Conservation (phyloP, 352 stramenopile genomes). For the Globisporangium iwayamae region DNA sequence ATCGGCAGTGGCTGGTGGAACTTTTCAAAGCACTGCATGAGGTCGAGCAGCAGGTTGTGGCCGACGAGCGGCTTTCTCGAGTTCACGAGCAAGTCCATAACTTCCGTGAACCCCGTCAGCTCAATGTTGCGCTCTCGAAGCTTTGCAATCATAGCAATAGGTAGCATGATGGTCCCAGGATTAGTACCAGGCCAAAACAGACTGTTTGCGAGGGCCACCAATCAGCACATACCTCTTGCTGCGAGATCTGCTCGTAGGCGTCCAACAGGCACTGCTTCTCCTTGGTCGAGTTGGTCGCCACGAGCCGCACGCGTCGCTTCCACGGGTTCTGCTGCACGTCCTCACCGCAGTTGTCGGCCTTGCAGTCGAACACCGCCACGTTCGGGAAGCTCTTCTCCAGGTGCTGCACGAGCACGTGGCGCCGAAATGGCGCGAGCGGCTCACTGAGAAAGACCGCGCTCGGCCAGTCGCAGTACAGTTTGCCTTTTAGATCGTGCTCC, state of each 20-base stretch:
- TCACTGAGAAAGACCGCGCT: conserved; percentile 51
- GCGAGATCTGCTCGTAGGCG: conserved; percentile 26
- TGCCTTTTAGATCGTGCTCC: conserved; percentile 13
- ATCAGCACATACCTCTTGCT: conserved; percentile 19
- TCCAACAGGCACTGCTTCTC: conserved; percentile 32
- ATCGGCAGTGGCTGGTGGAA: conserved; percentile 60
- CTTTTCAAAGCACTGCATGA: conserved; percentile 80
- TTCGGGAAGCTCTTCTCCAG: conserved; percentile 39
- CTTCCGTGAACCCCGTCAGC: conserved; percentile 61
- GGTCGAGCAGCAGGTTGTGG: conserved; percentile 79
- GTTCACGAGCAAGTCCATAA: conserved; percentile 50
- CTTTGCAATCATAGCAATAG: background rate
- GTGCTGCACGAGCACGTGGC: conserved; percentile 50
- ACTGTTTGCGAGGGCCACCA: background rate
- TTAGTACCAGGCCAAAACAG: background rate
- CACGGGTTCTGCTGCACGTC: conserved; percentile 38
- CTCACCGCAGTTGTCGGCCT: conserved; percentile 45
- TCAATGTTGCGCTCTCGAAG: conserved; percentile 46
- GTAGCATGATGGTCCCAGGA: background rate
- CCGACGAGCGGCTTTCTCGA: conserved; percentile 55
- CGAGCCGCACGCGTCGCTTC: conserved; percentile 58
- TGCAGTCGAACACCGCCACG: conserved; percentile 54
- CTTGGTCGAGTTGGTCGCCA: conserved; percentile 22
- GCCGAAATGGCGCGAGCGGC: conserved; percentile 58
- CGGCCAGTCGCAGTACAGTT: conserved; percentile 16